Evolutionary conservation across 306 rosid species (phyloP).

Genomic region (Macrotyloma uniflorum): DNA sequence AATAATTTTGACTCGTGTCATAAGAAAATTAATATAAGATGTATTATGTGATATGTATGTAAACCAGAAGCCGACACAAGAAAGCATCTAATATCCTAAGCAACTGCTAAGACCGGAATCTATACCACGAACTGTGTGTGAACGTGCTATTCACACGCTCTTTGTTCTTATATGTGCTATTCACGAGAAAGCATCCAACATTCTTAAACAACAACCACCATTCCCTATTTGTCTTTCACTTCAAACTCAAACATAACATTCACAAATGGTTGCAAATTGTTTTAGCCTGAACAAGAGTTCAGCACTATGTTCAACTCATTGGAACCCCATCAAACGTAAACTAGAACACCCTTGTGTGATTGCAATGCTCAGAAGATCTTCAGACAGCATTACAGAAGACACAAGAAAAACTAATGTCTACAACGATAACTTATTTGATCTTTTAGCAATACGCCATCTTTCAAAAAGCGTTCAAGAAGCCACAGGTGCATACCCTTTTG

Average conservation of each 20-base stretch:
- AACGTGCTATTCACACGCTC: slow-evolving; percentile 49
- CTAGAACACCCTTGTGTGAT: slow-evolving; percentile 35
- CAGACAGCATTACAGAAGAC: slow-evolving; percentile 38
- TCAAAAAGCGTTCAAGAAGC: slow-evolving; percentile 74
- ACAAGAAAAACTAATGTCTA: slow-evolving; percentile 40
- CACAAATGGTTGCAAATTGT: slow-evolving; percentile 64
- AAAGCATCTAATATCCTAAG: slow-evolving; percentile 17
- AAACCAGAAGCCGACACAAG: background rate
- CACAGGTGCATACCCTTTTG: slow-evolving; percentile 59
- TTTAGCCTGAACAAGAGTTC: slow-evolving; percentile 37
- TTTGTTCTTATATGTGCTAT: slow-evolving; percentile 21
- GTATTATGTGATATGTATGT: background rate
- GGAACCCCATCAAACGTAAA: slow-evolving; percentile 33
- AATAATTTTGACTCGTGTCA: background rate
- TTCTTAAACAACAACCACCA: background rate
- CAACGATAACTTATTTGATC: slow-evolving; percentile 76
- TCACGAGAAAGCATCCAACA: too few species aligned
- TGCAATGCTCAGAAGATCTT: slow-evolving; percentile 58
- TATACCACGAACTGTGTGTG: slow-evolving; percentile 25
- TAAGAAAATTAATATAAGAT: background rate
- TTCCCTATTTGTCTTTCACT: slow-evolving; percentile 20
- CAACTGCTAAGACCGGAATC: slow-evolving; percentile 10
- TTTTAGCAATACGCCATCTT: slow-evolving; percentile 68
- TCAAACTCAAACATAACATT: slow-evolving; percentile 6
- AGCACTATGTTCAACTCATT: slow-evolving; percentile 33